Percentiles rank a stretch among this genome's conserved stretches.
phyloP scores from a whole-genome alignment of 345 rosid species.

The Pseudoturritis turrita region DNA sequence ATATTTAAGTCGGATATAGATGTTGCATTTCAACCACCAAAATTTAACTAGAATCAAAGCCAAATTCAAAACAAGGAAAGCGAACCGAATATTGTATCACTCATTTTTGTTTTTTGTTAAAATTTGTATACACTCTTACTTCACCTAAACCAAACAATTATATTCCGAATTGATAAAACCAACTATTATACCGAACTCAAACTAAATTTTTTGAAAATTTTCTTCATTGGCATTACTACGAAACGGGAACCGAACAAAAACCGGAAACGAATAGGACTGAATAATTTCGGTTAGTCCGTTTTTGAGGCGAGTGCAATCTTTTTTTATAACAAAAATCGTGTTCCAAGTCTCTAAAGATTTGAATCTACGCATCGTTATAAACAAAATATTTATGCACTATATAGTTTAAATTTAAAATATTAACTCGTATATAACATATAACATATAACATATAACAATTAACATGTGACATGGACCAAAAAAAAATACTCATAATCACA shows the following conservation, averaged over 20 bases:
- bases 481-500: neutral
- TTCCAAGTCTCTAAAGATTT: neutral
- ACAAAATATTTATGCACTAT: neutral
- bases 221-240: no score
- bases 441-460: neutral
- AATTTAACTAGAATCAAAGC: neutral
- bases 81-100: no score
- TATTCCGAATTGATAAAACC: no score
- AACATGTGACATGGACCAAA: slow-evolving; percentile 10
- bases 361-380: neutral
- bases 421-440: neutral
- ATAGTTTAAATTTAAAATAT: neutral
- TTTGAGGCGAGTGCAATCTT: no score
- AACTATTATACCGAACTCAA: no score
- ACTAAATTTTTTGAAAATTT: no score
- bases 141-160: no score
- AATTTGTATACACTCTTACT: neutral
- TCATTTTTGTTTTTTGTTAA: no score
- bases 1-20: neutral
- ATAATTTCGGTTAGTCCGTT: no score
- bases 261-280: no score
- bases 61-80: neutral
- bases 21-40: neutral
- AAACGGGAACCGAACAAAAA: no score
- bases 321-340: no score